Base-by-base conservation (phyloP, 1,284 basidiomycete species). In the Erythrobasidium hasegawianum region DNA sequence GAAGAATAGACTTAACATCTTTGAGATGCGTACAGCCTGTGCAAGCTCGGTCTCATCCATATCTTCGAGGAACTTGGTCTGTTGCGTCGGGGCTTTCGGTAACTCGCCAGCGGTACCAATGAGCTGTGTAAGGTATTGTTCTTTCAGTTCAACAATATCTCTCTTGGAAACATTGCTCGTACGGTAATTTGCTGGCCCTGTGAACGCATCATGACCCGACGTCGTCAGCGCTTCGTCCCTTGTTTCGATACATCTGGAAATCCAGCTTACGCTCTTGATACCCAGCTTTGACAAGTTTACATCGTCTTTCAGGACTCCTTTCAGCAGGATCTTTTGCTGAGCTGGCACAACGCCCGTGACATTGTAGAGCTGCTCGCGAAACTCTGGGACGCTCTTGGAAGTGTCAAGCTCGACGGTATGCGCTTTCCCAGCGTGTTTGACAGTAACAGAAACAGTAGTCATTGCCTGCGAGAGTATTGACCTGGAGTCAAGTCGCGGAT, bases 71-170 rank as follows among this genome's bases (percentile, higher is more conserved):
- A 97, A 97, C 24, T 90, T 85, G 41, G 87, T 80, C 0, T 86
- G 86, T 56, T 88, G 84, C 50, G 83, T 78, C 2, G 95, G 95
- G 0, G 90, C 86, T 75, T 89, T 87, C 9, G 94, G 95, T 0
- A 97, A 83, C 69, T 92, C 89, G 9, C 90, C 92, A 0, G 93
- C 90, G 1, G 90, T 86, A 39, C 96, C 96, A 74, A 97, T 90
- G 38, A 95, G 89, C 84, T 73, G 68, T 1, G 38, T 4, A 27
- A 29, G 20, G 18, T 14, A 22, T 5, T 8, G 3, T 14, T 2
- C 18, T 11, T 11, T 11, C 11, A 57, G 22, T 45, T 13, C 24
- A 18, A 27, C 16, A 14, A 9, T 18, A 18, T 41, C 9, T 11
- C 41, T 16, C 14, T 11, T 18, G n/a, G 47, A 20, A 26, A 24